These are phyloP conservation scores for Chalciporus piperatoides DNA, from an alignment of 1,284 basidiomycete genomes.

Conservation along the genomic window DNA sequence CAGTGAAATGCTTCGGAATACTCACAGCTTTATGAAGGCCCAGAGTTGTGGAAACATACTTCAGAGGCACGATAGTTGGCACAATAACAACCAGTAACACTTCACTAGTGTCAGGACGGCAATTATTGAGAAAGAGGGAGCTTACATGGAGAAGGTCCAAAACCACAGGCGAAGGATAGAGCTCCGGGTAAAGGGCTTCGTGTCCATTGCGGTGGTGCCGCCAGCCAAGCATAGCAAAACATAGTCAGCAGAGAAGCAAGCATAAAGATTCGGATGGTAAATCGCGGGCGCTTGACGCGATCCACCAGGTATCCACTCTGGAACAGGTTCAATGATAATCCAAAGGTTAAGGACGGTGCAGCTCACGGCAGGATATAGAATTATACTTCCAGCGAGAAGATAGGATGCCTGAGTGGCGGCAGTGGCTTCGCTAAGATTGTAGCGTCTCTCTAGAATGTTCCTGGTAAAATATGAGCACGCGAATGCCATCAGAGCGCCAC, in stretches of 20 bases:
- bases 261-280: slow-evolving; percentile 56
- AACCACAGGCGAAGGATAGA: slow-evolving; percentile 59
- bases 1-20: slow-evolving; percentile 8
- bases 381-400: slow-evolving; percentile 69
- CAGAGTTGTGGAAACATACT: slow-evolving; percentile 74
- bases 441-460: slow-evolving; percentile 73
- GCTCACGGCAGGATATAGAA: slow-evolving; percentile 66
- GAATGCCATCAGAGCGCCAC: not conserved
- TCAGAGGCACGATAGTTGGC: slow-evolving; percentile 64
- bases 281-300: slow-evolving; percentile 49
- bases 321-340: slow-evolving; percentile 5
- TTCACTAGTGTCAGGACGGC: slow-evolving; percentile 23
- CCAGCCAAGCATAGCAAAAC: slow-evolving; percentile 63
- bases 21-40: slow-evolving; percentile 76
- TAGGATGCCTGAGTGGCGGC: slow-evolving; percentile 68
- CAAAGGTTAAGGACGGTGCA: slow-evolving; percentile 4
- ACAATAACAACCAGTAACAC: slow-evolving; percentile 75
- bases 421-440: slow-evolving; percentile 53
- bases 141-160: slow-evolving; percentile 70
- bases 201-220: slow-evolving; percentile 55
- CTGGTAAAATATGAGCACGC: slow-evolving; percentile 35
- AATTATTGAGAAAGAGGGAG: slow-evolving; percentile 7
- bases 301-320: slow-evolving; percentile 65
- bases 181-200: slow-evolving; percentile 60
- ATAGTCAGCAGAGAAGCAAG: slow-evolving; percentile 63